Evolutionary conservation across 2,329 filamentous ascomycete genomes (phyloP), one percentile per base, ranked within the genome.

Genomic region (Westerdykella ornata): DNA sequence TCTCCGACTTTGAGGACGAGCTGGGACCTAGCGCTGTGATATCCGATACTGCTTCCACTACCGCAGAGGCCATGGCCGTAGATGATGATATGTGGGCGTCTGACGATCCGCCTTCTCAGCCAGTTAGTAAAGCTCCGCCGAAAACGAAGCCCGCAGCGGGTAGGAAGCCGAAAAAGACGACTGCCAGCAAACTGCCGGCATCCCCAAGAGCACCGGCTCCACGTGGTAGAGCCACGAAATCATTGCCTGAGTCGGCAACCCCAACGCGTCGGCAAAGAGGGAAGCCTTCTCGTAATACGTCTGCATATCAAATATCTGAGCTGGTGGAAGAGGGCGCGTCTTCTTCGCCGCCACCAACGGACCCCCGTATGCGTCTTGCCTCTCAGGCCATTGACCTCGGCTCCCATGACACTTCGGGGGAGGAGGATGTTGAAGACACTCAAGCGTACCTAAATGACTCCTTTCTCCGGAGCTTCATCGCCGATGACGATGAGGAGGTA

Each of bases 401-500:
- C 7, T 71, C 69, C 0, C 49, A 62, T 19, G 70, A 73, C 41
- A 73, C 70, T 0, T 53, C 63, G 17, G 69, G 66, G 20, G 55
- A 52, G 5, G 56, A 62, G 15, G 57, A 60, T 17, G 35, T 50
- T 2, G 64, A 70, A 38, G 64, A 70, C 16, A 66, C 67, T 15
- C 67, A 67, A 35, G 66, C 61, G 17, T 62, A 69, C 32, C 60
- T 65, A 30, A 42, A 62, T 4, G 69, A 72, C 44, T 72, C 69
- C 4, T 71, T 73, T 35, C 62, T 72, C 4, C 57, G 60, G 8
- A 68, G 65, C 39, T 74, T 73, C 48, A 65, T 73, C 35, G 70
- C 65, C 0, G 66, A 64, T 20, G 67, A 67, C n/a, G 68, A 68
- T 19, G 66, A 68, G 20, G 59, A 60, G 7, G 48, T 54, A 5